These are phyloP conservation scores for Acarospora socialis DNA, from an alignment of 2,329 filamentous ascomycete genomes.

Conservation along the genomic window DNA sequence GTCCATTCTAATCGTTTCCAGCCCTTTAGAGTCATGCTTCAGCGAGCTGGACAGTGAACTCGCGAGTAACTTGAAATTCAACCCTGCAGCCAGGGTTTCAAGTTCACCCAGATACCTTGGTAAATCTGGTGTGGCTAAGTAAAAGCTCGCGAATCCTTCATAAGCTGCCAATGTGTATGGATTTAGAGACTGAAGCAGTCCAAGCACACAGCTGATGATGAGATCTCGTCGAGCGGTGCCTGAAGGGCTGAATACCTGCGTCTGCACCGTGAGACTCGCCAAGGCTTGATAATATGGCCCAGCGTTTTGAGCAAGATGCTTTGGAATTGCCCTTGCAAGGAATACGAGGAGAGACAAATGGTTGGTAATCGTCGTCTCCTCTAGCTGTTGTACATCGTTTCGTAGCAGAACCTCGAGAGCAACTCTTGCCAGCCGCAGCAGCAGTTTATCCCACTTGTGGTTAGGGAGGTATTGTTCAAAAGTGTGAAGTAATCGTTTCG, in stretches of 20 bases:
- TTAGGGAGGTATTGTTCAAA: conserved; percentile 24
- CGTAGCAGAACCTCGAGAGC: conserved; percentile 22
- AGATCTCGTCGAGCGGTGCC: conserved; percentile 15
- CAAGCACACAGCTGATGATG: conserved; percentile 24
- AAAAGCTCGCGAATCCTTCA: conserved; percentile 29
- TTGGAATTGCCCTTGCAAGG: conserved; percentile 26
- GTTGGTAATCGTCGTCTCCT: conserved; percentile 17
- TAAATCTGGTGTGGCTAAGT: conserved; percentile 32
- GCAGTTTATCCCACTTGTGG: conserved; percentile 26
- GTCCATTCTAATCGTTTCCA: too few species aligned
- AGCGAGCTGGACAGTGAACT: conserved; percentile 20
- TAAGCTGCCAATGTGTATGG: conserved; percentile 31
- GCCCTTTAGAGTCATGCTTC: conserved; percentile 17
- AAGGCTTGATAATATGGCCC: conserved; percentile 27
- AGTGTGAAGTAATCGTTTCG: conserved; percentile 26
- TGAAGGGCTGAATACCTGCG: conserved; percentile 13
- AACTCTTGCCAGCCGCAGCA: conserved; percentile 25
- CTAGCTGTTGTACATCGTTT: conserved; percentile 20
- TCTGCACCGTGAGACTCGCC: conserved; percentile 17
- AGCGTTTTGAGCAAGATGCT: conserved; percentile 25
- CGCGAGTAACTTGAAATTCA: conserved; percentile 37
- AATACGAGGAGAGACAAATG: conserved; percentile 24
- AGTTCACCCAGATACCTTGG: conserved; percentile 24
- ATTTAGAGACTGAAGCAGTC: conserved; percentile 29
- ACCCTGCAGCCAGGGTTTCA: conserved; percentile 29